Percentiles rank a stretch among this genome's conserved stretches.
phyloP scores from a whole-genome alignment of 2,329 filamentous ascomycete genomes.

The Chaetomium sp. region DNA sequence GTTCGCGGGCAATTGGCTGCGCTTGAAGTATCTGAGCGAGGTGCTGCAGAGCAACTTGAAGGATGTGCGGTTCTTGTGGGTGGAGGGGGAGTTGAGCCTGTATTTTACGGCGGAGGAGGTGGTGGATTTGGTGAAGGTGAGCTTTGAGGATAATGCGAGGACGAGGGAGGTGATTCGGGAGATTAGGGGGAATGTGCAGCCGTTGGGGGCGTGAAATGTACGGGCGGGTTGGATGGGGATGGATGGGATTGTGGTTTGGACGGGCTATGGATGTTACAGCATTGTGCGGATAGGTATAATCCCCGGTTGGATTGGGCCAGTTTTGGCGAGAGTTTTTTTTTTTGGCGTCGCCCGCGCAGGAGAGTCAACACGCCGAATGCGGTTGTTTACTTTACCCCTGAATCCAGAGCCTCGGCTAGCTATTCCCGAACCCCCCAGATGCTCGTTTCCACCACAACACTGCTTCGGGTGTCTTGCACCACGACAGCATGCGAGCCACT shows the following conservation, averaged over 20 bases:
- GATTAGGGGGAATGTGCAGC: slow-evolving; percentile 56
- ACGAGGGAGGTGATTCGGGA: slow-evolving; percentile 61
- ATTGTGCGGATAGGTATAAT: not conserved
- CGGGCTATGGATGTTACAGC: not conserved
- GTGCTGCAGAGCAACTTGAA: slow-evolving; percentile 67
- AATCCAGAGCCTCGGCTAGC: slow-evolving; percentile 1
- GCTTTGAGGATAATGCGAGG: slow-evolving; percentile 64
- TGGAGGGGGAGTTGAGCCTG: slow-evolving; percentile 65
- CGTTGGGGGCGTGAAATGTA: slow-evolving; percentile 33
- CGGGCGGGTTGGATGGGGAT: not conserved
- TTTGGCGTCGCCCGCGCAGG: not conserved
- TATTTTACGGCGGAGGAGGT: slow-evolving; percentile 65
- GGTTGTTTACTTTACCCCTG: slow-evolving; percentile 21
- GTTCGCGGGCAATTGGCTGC: slow-evolving; percentile 63
- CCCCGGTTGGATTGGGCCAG: not conserved
- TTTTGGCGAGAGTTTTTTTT: not conserved
- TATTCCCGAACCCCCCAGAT: not conserved
- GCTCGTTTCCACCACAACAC: not conserved
- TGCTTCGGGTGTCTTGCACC: not conserved
- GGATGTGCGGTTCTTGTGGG: slow-evolving; percentile 65
- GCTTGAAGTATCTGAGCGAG: slow-evolving; percentile 65
- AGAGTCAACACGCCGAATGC: not conserved
- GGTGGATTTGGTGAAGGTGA: slow-evolving; percentile 62
- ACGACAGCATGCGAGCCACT: not conserved
- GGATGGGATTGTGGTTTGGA: not conserved